Percentiles rank a stretch among this genome's conserved stretches.
These are phyloP conservation scores for Tetradesmus lagerheimii DNA, from an alignment of 139 green algal species.

Conservation along the genomic window DNA sequence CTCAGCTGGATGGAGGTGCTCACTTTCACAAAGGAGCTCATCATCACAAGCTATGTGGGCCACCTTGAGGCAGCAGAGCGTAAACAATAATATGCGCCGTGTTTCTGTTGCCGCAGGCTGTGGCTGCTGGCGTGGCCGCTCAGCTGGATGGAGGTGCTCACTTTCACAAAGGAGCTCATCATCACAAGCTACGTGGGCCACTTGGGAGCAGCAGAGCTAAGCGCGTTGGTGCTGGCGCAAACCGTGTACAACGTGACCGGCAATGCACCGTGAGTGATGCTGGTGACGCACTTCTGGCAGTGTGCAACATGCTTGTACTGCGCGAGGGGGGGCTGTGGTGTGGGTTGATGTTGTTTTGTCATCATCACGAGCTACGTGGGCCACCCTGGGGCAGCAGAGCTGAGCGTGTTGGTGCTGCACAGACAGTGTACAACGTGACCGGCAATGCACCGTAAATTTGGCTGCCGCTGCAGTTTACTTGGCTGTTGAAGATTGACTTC, in stretches of 20 bases:
- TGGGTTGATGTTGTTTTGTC: too few relatives aligned
- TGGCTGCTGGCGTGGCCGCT: slow-evolving; percentile 69
- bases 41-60: too few relatives aligned
- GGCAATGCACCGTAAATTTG: slow-evolving; percentile 35
- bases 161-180: slow-evolving; percentile 74
- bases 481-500: too few relatives aligned
- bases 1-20: slow-evolving; percentile 72
- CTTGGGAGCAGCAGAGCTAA: slow-evolving; percentile 63
- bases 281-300: neutral
- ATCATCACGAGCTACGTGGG: slow-evolving; percentile 55
- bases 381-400: slow-evolving; percentile 56
- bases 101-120: slow-evolving; percentile 53
- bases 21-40: slow-evolving; percentile 73
- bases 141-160: slow-evolving; percentile 71
- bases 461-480: too few relatives aligned
- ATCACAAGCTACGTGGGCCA: slow-evolving; percentile 67
- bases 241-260: slow-evolving; percentile 75
- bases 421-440: slow-evolving; percentile 72
- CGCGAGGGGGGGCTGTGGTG: too few relatives aligned
- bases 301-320: too few relatives aligned
- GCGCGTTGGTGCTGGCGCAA: slow-evolving; percentile 66
- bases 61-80: too few relatives aligned
- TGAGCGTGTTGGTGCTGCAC: slow-evolving; percentile 66
- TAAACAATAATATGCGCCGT: slow-evolving; percentile 60
- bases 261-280: slow-evolving; percentile 55